These are phyloP conservation scores for Cocos nucifera DNA, from an alignment of 176 grass and related monocot species.

Conservation along the genomic window DNA sequence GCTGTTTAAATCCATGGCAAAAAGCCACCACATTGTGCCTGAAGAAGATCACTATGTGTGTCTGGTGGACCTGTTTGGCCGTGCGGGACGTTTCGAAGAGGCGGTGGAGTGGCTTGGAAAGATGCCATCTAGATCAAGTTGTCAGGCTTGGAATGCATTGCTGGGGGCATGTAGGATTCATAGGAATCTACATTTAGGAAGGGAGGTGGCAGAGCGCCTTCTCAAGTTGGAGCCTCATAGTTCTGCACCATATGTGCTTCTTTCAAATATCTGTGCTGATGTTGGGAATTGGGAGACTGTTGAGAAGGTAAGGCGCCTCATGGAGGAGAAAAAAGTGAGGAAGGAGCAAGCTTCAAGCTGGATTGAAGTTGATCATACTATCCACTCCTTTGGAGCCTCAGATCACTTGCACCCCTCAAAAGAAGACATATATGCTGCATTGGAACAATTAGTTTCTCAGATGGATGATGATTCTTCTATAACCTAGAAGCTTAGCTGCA, in stretches of 20 bases:
- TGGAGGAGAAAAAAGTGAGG: constrained; percentile 8
- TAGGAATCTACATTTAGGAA: constrained; percentile 9
- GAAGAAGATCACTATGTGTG: constrained; percentile 39
- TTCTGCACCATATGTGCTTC: constrained; percentile 6
- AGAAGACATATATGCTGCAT: too few relatives aligned
- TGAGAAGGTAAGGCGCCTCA: constrained; percentile 15
- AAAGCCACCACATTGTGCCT: constrained; percentile 43
- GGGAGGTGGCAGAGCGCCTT: constrained; percentile 1
- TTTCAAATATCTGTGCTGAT: constrained; percentile 14
- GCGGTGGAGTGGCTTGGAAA: constrained; percentile 38
- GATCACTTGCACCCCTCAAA: too few relatives aligned
- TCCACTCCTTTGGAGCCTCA: constrained; percentile 1
- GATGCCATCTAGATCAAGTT: constrained; percentile 25
- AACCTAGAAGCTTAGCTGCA: too few relatives aligned
- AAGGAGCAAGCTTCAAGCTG: constrained; percentile 16
- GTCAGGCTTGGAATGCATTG: constrained; percentile 34
- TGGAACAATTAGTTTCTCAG: too few relatives aligned
- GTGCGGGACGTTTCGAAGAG: constrained; percentile 28
- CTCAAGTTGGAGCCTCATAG: constrained; percentile 8
- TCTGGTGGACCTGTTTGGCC: constrained; percentile 51
- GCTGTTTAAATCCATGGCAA: constrained; percentile 58
- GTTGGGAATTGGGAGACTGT: constrained; percentile 15
- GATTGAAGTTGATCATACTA: constrained; percentile 11
- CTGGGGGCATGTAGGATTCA: constrained; percentile 27
- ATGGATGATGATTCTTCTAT: too few relatives aligned